Base-by-base conservation (phyloP, 2,329 filamentous ascomycete species). In the Penicillium digitatum region DNA sequence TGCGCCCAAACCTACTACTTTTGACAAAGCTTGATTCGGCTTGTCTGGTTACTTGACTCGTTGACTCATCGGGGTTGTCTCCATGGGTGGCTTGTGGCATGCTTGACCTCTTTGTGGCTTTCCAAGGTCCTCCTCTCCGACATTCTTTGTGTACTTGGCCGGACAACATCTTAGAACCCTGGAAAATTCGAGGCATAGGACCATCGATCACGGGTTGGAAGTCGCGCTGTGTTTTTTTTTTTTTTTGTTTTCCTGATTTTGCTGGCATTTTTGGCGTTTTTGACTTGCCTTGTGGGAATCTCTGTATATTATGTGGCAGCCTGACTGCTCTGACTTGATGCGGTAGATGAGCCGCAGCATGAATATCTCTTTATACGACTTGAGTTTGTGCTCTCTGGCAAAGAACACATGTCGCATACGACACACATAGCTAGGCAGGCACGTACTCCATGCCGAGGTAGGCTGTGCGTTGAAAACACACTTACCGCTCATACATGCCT, bases 1-100 rank as follows among this genome's bases (percentile, higher is more conserved):
- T 54, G 66, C 70, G 52, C 62, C 62, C 40, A 72, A 71, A 58
- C 52, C 59, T 29, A 49, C 59, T 32, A 64, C 63, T n/a, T 58
- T 55, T 37, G 32, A 58, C 54, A 64, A 64, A 55, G 60, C 57
- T 31, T 64, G 54, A 61, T 48, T 46, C 24, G 6, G 24, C 35
- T 46, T 53, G 40, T 22, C 35, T 24, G 40, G n/a, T n/a, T 53
- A 6, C 12, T n/a, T 49, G 29, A 37, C 38, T 46, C 26, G 29
- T 22, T n/a, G 39, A 29, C n/a, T n/a, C n/a, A n/a, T n/a, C n/a
- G n/a, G n/a, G n/a, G n/a, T n/a, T 27, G 26, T 27, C 26, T 27
- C 4, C 26, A 24, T 20, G 31, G 10, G 16, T 45, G 31, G 18
- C 32, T 24, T 27, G 24, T 35, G 27, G 34, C 34, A 47, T 47